These are phyloP conservation scores for Dryas alaskensis DNA, from an alignment of 306 rosid species.

Conservation along the genomic window DNA sequence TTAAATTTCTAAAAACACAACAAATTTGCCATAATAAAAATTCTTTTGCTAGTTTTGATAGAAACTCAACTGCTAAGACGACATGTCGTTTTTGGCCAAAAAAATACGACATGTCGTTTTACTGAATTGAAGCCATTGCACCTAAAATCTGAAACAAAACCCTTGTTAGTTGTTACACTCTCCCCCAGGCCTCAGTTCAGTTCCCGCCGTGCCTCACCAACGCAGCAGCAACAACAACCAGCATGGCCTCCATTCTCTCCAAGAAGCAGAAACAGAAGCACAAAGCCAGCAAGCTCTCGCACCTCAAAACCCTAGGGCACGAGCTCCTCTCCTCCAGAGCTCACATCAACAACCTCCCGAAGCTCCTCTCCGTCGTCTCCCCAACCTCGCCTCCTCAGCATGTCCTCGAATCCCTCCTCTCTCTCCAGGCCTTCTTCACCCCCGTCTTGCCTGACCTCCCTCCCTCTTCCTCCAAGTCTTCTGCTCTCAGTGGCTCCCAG, in stretches of 20 bases:
- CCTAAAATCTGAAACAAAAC: conserved; percentile 10
- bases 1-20: too few relatives aligned
- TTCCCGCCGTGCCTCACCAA: conserved; percentile 29
- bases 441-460: conserved; percentile 63
- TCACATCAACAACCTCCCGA: conserved; percentile 84
- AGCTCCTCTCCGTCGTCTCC: conserved; percentile 58
- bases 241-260: conserved; percentile 45
- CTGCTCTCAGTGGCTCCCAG: conserved; percentile 11
- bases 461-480: conserved; percentile 31
- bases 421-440: conserved; percentile 78
- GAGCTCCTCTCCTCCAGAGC: conserved; percentile 68
- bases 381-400: conserved; percentile 69
- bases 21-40: too few relatives aligned
- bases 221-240: not conserved
- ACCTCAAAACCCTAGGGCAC: conserved; percentile 71
- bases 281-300: conserved; percentile 40
- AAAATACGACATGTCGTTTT: conserved; percentile 7
- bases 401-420: conserved; percentile 72
- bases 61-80: not conserved
- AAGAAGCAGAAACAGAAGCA: conserved; percentile 38
- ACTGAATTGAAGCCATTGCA: not conserved
- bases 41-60: too few relatives aligned
- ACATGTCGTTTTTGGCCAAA: not conserved
- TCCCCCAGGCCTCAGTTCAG: not conserved
- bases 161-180: not conserved